Base-by-base conservation (phyloP, 2,329 filamentous ascomycete species). In the Intubia oerlemansii region DNA sequence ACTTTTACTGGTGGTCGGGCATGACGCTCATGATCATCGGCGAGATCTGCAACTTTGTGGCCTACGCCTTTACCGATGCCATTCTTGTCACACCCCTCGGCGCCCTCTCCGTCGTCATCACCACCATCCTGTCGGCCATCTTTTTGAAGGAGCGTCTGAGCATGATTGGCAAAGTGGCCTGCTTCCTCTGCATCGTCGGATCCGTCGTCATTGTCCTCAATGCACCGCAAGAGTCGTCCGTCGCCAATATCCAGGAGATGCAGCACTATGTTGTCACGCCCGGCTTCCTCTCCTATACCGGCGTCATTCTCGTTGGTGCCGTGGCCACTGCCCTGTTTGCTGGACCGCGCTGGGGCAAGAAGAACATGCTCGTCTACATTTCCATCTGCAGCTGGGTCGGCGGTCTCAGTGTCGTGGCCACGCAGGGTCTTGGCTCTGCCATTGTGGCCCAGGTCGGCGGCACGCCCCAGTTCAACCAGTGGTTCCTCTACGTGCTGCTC, bases 21-120 rank as follows among this genome's bases (percentile, higher is more conserved):
- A 95, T 98, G 88, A 82, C 59, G 0, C 62, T 95, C 34, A 95
- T 98, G 88, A 92, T 95, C 41, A 43, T 95, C 24, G 88, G 88
- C 40, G 88, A 98, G 51, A 68, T 92, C 32, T 91, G 81, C 66
- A 98, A 98, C 53, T 91, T 95, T 48, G 80, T 85, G 46, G 88
- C 88, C 30, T 95, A 95, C 46, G 80, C 82, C 32, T 95, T 95
- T 43, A 88, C 88, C 36, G 88, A 95, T 49, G 85, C 85, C 35
- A 93, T 95, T 41, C 57, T 95, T 37, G 85, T 95, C 31, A 93
- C 85, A 0, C 84, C 85, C 5, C 59, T 95, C 30, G 85, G 85
- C 36, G 85, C 85, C 4, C 57, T 95, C 28, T 81, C 80, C 2
- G 88, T 95, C 34, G 88, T 98, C 30, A 73, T 95, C 36, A 85